Evolutionary conservation across 2,329 filamentous ascomycete genomes (phyloP), one percentile per base, ranked within the genome.

Genomic region (Ceratocystis albifundus): DNA sequence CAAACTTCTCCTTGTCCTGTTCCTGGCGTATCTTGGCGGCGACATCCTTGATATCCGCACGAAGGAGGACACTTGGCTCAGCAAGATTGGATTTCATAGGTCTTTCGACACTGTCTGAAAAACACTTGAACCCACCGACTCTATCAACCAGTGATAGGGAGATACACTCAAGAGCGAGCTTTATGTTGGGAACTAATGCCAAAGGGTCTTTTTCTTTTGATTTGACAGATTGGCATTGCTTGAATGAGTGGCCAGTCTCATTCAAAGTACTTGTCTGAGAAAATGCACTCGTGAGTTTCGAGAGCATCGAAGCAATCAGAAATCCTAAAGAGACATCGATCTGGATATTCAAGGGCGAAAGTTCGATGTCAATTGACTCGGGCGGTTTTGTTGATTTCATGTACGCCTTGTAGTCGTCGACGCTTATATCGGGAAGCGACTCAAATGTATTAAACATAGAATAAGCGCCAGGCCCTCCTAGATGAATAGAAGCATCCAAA

Each of bases 321-420:
- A 84, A 83, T 0, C 80, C 82, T 15, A 84, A 77, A 0, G 83
- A 82, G 4, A 80, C 77, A 70, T 85, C 83, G 59, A 83, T 82
- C n/a, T 77, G 76, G 20, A 84, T 69, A 30, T 77, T 77, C 15
- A 84, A 70, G 0, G 83, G 81, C 1, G 80, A 80, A n/a, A 85
- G 68, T 1, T 76, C 71, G 1, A 84, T 72, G 69, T 85, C 82
- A 0, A 84, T 69, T 5, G 74, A 73, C 64, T 78, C 75, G 3
- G 25, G 20, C 44, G 48, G 48, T n/a, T 30, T 61, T 8, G 41
- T 41, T 28, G 66, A 45, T 2, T 63, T 2, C 71, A 69, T 22
- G 70, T 70, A 17, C 63, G 71, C 20, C 72, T 46, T 50, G 71
- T 55, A 22, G 7, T 61, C 62, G 20, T 62, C 62, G 5, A 64